Conservation (phyloP, 2,329 filamentous ascomycete species). For the Alternaria conjuncta region DNA sequence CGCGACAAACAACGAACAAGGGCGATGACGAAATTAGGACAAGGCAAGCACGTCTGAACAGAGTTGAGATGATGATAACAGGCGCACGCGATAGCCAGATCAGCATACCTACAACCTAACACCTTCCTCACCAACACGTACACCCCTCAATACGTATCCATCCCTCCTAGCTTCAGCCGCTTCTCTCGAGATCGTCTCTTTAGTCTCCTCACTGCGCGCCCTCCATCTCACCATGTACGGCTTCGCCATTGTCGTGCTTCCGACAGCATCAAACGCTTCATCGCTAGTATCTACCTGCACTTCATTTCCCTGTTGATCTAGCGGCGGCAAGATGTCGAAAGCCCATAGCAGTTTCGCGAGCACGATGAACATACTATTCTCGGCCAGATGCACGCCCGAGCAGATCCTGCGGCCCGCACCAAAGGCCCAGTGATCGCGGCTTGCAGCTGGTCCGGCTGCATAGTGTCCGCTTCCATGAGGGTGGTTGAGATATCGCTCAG, state of each 20-base stretch:
- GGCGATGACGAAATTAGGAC: neutral
- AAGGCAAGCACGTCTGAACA: neutral
- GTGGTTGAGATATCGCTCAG: slow-evolving; percentile 52
- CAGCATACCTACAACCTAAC: slow-evolving; percentile 16
- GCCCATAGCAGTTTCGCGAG: slow-evolving; percentile 57
- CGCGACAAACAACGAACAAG: slow-evolving; percentile 2
- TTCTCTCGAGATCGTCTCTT: slow-evolving; percentile 31
- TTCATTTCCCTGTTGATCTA: slow-evolving; percentile 46
- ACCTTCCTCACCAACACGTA: slow-evolving; percentile 38
- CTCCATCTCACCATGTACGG: slow-evolving; percentile 36
- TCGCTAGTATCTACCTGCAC: slow-evolving; percentile 46
- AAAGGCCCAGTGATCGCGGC: slow-evolving; percentile 47
- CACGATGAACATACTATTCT: slow-evolving; percentile 51
- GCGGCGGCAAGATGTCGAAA: slow-evolving; percentile 53
- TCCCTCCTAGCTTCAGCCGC: slow-evolving; percentile 34
- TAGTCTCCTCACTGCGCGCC: slow-evolving; percentile 29
- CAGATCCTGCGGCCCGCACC: slow-evolving; percentile 55
- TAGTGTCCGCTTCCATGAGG: slow-evolving; percentile 39
- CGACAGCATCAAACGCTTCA: slow-evolving; percentile 39
- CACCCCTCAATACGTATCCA: slow-evolving; percentile 42
- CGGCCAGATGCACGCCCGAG: slow-evolving; percentile 52
- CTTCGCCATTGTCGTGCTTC: slow-evolving; percentile 43
- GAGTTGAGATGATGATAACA: neutral
- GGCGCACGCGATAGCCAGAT: neutral
- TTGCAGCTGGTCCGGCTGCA: slow-evolving; percentile 40